These are phyloP conservation scores for Emmonsia crescens DNA, from an alignment of 2,329 filamentous ascomycete species.

Conservation along the genomic window DNA sequence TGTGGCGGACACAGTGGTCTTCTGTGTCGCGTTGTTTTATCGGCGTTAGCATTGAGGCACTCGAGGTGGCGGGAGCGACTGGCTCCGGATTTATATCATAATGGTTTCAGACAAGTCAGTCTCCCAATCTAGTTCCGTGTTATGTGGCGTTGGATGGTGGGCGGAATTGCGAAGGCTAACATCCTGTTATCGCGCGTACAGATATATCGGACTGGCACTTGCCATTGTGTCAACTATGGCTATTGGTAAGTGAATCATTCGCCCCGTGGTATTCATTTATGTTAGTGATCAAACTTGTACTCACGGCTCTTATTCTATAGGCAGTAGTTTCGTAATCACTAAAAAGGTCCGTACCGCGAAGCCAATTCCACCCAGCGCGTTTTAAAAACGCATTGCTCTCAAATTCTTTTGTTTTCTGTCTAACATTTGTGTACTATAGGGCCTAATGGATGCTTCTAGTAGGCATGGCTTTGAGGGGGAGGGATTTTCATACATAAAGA, in stretches of 20 bases:
- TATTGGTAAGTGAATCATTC: slow-evolving; percentile 27
- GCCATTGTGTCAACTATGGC: slow-evolving; percentile 40
- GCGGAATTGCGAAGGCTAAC: not conserved
- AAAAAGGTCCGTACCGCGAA: slow-evolving; percentile 64
- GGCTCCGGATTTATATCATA: slow-evolving; percentile 22
- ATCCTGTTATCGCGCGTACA: slow-evolving; percentile 12
- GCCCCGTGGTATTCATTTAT: not conserved
- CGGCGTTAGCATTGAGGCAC: slow-evolving; percentile 1
- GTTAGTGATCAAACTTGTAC: not conserved
- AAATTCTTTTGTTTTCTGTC: not conserved
- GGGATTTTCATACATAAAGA: slow-evolving; percentile 86
- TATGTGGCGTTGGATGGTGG: slow-evolving; percentile 11
- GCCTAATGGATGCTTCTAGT: slow-evolving; percentile 81
- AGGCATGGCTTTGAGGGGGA: slow-evolving; percentile 94
- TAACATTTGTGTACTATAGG: slow-evolving; percentile 39
- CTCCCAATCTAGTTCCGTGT: slow-evolving; percentile 9
- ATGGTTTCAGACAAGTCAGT: slow-evolving; percentile 37
- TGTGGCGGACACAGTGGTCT: not conserved
- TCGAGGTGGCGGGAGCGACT: slow-evolving; percentile 24
- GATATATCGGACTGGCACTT: slow-evolving; percentile 38
- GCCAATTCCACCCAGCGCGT: not conserved
- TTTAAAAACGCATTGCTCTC: not conserved
- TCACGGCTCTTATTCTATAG: slow-evolving; percentile 34
- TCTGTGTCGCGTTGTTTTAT: not conserved
- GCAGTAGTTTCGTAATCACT: slow-evolving; percentile 96